Conservation (phyloP, 164 flowering plant genomes). For the Berberis vulgaris region DNA sequence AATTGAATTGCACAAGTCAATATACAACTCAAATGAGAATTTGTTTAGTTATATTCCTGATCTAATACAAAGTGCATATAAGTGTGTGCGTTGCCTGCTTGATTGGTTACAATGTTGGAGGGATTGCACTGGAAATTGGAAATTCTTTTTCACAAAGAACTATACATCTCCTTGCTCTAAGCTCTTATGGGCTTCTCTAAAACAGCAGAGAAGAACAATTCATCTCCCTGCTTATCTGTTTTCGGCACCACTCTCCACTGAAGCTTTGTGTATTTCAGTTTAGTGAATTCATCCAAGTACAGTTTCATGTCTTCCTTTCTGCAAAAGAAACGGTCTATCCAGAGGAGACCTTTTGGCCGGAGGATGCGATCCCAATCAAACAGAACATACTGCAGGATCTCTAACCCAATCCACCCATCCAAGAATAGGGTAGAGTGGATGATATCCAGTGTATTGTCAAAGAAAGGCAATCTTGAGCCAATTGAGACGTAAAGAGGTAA, state of each 20-base stretch:
- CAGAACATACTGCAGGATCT: slow-evolving; percentile 32
- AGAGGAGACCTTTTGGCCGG: slow-evolving; percentile 27
- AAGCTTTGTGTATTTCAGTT: slow-evolving; percentile 21
- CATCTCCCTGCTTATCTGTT: slow-evolving; percentile 25
- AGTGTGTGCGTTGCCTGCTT: too few relatives aligned
- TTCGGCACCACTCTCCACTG: slow-evolving; percentile 29
- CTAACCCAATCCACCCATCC: slow-evolving; percentile 35
- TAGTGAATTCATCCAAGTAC: slow-evolving; percentile 21
- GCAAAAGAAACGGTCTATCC: slow-evolving; percentile 36
- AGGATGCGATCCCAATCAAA: slow-evolving; percentile 32
- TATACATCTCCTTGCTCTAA: slow-evolving; percentile 4
- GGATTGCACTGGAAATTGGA: too few relatives aligned
- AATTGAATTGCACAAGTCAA: neutral
- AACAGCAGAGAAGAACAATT: slow-evolving; percentile 32
- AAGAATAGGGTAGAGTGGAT: slow-evolving; percentile 29
- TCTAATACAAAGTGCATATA: neutral
- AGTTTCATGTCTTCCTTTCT: slow-evolving; percentile 18
- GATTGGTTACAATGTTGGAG: too few relatives aligned
- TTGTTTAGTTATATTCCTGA: neutral
- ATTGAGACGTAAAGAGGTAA: slow-evolving; percentile 31
- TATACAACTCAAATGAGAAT: neutral
- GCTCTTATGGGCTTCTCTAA: slow-evolving; percentile 26
- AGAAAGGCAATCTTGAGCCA: slow-evolving; percentile 31
- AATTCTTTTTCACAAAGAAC: neutral
- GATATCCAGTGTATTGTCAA: slow-evolving; percentile 36